These are phyloP conservation scores for Annulohypoxylon moriforme DNA, from an alignment of 495 filamentous ascomycete genomes.

Conservation along the genomic window DNA sequence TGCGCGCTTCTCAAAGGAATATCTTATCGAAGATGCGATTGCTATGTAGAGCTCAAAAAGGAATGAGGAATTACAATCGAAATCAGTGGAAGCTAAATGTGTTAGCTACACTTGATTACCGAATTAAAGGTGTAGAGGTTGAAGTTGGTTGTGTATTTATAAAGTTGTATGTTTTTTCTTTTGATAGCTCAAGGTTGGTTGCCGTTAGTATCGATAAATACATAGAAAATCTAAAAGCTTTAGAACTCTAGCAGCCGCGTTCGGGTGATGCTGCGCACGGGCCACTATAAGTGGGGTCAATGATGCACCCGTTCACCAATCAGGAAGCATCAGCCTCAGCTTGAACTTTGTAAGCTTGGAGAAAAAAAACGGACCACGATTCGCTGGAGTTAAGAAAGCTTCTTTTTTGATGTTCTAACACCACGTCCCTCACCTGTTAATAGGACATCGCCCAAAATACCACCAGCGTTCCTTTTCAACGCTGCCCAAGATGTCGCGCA, in stretches of 20 bases:
- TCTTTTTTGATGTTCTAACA: slow-evolving; percentile 25
- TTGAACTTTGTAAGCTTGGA: not conserved
- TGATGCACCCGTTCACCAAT: not conserved
- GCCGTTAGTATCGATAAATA: slow-evolving; percentile 8
- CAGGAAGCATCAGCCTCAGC: not conserved
- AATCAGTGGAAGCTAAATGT: not conserved
- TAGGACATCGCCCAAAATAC: slow-evolving; percentile 10
- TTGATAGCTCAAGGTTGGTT: not conserved
- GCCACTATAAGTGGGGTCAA: not conserved
- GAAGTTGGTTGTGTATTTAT: not conserved
- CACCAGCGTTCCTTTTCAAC: not conserved
- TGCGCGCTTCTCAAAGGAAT: not conserved
- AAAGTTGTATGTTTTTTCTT: not conserved
- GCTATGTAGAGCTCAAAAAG: not conserved
- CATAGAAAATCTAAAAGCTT: not conserved
- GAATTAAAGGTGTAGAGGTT: not conserved
- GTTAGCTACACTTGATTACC: not conserved
- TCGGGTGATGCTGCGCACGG: not conserved
- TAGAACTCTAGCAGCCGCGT: not conserved
- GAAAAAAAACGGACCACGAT: slow-evolving; percentile 40
- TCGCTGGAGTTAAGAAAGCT: slow-evolving; percentile 35
- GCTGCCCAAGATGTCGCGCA: slow-evolving; percentile 58
- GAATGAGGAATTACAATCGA: not conserved
- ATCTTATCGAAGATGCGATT: not conserved
- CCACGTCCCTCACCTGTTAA: slow-evolving; percentile 8